Evolutionary conservation across 495 filamentous ascomycete genomes (phyloP).

Genomic region (Penicillium flavigenum): DNA sequence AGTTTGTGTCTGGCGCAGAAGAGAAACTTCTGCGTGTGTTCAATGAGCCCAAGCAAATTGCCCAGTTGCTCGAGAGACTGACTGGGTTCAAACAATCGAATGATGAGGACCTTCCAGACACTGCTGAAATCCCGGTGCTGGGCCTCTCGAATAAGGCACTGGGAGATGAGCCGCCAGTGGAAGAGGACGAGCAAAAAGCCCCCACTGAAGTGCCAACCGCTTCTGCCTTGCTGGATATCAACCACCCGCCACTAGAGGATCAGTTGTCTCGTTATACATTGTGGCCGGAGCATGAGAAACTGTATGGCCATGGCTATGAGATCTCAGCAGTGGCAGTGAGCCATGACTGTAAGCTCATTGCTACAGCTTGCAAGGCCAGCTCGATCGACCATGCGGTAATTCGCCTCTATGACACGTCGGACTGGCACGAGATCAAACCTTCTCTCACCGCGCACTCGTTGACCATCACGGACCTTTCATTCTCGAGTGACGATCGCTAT

Average conservation of each 20-base stretch:
- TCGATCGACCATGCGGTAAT: slow-evolving; percentile 94
- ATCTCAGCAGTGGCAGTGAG: slow-evolving; percentile 86
- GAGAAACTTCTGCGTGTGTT: slow-evolving; percentile 97
- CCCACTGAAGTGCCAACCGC: slow-evolving; percentile 22
- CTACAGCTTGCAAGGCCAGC: slow-evolving; percentile 91
- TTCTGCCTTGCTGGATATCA: slow-evolving; percentile 41
- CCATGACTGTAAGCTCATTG: slow-evolving; percentile 70
- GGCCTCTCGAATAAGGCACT: slow-evolving; percentile 96
- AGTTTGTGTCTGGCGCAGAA: slow-evolving; percentile 94
- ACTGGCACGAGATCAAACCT: slow-evolving; percentile 86
- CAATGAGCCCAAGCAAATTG: slow-evolving; percentile 82
- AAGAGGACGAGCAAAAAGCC: slow-evolving; percentile 41
- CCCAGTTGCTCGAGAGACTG: slow-evolving; percentile 65
- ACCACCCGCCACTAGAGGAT: slow-evolving; percentile 84
- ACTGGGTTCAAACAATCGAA: slow-evolving; percentile 54
- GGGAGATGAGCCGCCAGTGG: slow-evolving; percentile 51
- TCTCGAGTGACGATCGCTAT: slow-evolving; percentile 69
- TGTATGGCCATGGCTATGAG: slow-evolving; percentile 99
- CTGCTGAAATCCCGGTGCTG: slow-evolving; percentile 89
- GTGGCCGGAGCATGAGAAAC: slow-evolving; percentile 94
- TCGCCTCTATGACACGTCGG: slow-evolving; percentile 78
- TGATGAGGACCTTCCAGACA: slow-evolving; percentile 65
- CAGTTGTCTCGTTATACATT: slow-evolving; percentile 84
- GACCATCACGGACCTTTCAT: slow-evolving; percentile 77
- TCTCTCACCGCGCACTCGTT: slow-evolving; percentile 76